Evolutionary conservation across 108 stramenopile species (phyloP), one percentile per base, ranked within the genome.

Genomic region (Cyclotella kingstonii): DNA sequence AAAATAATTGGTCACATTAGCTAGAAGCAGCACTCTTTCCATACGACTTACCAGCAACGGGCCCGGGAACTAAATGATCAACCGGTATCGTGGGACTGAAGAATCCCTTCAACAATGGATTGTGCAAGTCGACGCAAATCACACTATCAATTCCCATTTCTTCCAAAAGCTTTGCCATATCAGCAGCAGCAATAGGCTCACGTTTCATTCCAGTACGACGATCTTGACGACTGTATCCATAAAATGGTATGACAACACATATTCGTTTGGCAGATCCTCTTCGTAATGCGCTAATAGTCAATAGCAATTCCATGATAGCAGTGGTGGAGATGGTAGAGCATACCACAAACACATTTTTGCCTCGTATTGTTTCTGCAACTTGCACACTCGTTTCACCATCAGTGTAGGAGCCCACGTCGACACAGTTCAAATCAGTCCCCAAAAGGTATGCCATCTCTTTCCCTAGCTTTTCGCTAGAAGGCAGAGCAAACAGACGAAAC

Each of bases 191-290:
- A 54, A 94, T 88, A 8, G 89, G 83, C 50, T 90, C 87, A 60
- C 93, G 63, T 28, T 62, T 63, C 52, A 74, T 62, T 2, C 69
- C 56, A 34, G 76, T 76, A 9, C 80, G 58, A 7, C 76, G 62
- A 75, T 94, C 93, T 68, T 89, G 89, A 8, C 89, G 68, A 9
- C 63, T 63, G 66, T 95, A 95, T 7, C 95, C 91, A 80, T 86
- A 95, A 68, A 93, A 95, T 1, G 95, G 95, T 44, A 95, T 85
- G 9, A 95, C 84, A 2, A 83, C 89, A 31, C 82, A 89, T 18
- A 93, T 85, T 8, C 75, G 51, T 48, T 90, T 95, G 35, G 87
- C 95, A 42, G 80, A 81, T 15, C 90, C 86, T 18, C 90, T 54
- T 23, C 89, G 60, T 12, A 89, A 43, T 4, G 88, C 74, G n/a